Percentiles rank a stretch among this genome's conserved stretches.
Conservation (phyloP, 805 yeast genomes). For the Pichia cephalocereana region DNA sequence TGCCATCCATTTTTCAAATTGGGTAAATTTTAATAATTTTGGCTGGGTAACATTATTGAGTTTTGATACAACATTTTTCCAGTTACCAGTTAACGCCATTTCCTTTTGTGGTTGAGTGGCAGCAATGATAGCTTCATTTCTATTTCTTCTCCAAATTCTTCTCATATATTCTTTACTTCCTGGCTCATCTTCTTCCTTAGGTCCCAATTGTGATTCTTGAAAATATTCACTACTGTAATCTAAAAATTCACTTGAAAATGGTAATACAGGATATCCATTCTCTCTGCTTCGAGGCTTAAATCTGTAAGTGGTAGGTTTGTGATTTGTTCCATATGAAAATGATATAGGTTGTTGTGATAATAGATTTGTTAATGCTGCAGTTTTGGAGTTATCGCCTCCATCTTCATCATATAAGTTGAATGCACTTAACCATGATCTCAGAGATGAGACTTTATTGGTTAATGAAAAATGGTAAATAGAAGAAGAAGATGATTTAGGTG, state of each 20-base stretch:
- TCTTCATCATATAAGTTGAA: conserved; percentile 17
- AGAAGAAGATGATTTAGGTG: conserved; percentile 8
- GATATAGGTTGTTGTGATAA: conserved; percentile 21
- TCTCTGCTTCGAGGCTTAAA: conserved; percentile 28
- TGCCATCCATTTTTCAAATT: conserved; percentile 77
- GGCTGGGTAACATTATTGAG: conserved; percentile 76
- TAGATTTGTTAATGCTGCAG: conserved; percentile 16
- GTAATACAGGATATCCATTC: conserved; percentile 36
- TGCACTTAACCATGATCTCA: conserved; percentile 15
- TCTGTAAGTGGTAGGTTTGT: conserved; percentile 50
- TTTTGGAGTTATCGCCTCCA: conserved; percentile 14
- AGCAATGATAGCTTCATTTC: conserved; percentile 80
- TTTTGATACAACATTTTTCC: conserved; percentile 57
- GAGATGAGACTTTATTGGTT: conserved; percentile 6
- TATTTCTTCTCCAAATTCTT: conserved; percentile 78
- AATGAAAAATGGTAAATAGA: conserved; percentile 8
- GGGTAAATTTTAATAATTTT: conserved; percentile 69
- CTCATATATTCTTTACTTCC: conserved; percentile 81
- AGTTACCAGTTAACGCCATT: conserved; percentile 71
- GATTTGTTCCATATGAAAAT: conserved; percentile 33
- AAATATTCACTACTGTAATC: conserved; percentile 83
- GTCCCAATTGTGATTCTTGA: conserved; percentile 92
- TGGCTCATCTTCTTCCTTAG: conserved; percentile 78
- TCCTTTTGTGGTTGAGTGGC: conserved; percentile 88
- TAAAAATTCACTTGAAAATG: conserved; percentile 54